phyloP scores from a whole-genome alignment of 192 early-diverging fungal genomes.

The Dissophora ornata region DNA sequence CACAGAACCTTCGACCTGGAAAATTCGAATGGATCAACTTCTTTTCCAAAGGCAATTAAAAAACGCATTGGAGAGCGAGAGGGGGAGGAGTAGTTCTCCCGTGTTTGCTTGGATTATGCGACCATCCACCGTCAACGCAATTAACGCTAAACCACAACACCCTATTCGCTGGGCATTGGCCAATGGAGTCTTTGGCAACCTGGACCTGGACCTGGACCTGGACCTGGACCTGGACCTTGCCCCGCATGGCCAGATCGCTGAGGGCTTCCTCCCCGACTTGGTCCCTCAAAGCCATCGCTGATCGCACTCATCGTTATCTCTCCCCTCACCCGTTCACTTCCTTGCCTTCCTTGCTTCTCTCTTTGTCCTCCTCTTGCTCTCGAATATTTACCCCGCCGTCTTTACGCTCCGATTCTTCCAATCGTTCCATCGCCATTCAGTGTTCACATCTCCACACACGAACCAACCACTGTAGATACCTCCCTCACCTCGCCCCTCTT shows the following conservation, averaged over 20 bases:
- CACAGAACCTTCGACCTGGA: conserved; percentile 43
- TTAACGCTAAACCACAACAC: too few relatives aligned
- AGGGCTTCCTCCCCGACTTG: not conserved
- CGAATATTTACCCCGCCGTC: not conserved
- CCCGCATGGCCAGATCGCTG: not conserved
- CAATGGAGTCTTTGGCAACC: too few relatives aligned
- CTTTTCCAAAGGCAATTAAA: too few relatives aligned
- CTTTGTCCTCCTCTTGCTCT: not conserved
- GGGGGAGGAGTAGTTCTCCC: too few relatives aligned
- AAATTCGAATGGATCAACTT: conserved; percentile 41
- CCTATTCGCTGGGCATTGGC: too few relatives aligned
- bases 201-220: too few relatives aligned
- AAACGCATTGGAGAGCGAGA: too few relatives aligned
- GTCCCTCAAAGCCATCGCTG: not conserved
- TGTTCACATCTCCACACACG: not conserved
- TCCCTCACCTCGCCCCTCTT: not conserved
- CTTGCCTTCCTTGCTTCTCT: not conserved
- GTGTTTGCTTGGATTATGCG: too few relatives aligned
- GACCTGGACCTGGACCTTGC: too few relatives aligned
- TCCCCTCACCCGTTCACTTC: not conserved
- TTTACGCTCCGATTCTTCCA: conserved; percentile 25
- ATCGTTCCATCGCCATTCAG: conserved; percentile 26
- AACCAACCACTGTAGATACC: conserved; percentile 1
- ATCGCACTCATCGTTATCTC: too few relatives aligned
- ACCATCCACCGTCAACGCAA: too few relatives aligned